Conservation (phyloP, 352 stramenopile genomes). For the Globisporangium acanthophoron region DNA sequence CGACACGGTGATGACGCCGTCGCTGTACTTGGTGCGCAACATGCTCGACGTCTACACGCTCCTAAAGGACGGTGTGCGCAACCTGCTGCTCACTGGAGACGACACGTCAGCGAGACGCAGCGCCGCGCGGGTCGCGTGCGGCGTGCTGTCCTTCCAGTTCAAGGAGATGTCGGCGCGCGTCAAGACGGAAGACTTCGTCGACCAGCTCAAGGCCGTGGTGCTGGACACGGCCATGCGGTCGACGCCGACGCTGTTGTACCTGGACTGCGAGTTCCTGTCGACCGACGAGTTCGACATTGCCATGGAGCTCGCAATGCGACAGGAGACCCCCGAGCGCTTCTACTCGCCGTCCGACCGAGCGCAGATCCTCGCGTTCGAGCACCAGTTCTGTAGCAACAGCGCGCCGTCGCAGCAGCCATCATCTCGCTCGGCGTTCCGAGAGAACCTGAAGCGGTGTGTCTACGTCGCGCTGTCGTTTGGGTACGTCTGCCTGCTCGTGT, state of each 20-base stretch:
- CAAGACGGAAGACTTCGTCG: conserved; percentile 26
- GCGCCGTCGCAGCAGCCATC: background rate
- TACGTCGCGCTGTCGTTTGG: conserved; percentile 50
- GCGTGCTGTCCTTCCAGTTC: conserved; percentile 48
- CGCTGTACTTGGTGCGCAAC: conserved; percentile 31
- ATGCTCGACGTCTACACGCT: conserved; percentile 47
- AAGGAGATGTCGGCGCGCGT: conserved; percentile 32
- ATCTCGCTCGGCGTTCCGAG: conserved; percentile 30
- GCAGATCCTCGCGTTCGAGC: conserved; percentile 36
- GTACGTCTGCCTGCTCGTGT: conserved; percentile 5
- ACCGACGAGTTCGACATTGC: conserved; percentile 27
- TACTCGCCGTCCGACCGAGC: conserved; percentile 50
- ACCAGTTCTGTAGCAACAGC: conserved; percentile 13
- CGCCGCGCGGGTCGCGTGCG: conserved; percentile 43
- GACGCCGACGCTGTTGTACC: conserved; percentile 45
- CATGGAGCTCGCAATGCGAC: conserved; percentile 34
- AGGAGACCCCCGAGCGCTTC: conserved; percentile 32
- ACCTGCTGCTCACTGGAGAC: conserved; percentile 37
- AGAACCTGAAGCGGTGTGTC: conserved; percentile 48
- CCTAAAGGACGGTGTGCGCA: conserved; percentile 30
- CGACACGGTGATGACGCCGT: conserved; percentile 25
- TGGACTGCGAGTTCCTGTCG: conserved; percentile 47
- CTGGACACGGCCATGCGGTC: conserved; percentile 44
- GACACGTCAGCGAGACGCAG: conserved; percentile 36
- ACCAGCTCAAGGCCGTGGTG: conserved; percentile 41